Evolutionary conservation across 2,329 filamentous ascomycete genomes (phyloP).

Genomic region (Geosmithia flava): DNA sequence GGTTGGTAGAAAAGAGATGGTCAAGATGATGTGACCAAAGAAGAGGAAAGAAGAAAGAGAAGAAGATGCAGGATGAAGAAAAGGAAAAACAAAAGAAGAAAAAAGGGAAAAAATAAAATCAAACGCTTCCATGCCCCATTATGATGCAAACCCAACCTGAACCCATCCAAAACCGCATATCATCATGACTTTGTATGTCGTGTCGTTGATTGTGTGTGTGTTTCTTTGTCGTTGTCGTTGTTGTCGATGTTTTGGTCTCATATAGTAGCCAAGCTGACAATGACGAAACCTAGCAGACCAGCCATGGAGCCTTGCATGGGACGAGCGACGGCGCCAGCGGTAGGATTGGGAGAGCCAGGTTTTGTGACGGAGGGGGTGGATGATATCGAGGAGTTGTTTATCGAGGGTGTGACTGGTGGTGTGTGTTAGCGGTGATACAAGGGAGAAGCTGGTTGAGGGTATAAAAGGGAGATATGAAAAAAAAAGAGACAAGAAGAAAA

Average conservation of each 20-base stretch:
- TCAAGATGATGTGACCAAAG: background rate
- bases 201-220: too few relatives aligned
- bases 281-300: conserved; percentile 22
- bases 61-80: background rate
- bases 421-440: too few relatives aligned
- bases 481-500: background rate
- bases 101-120: background rate
- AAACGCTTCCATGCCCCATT: too few relatives aligned
- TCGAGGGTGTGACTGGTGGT: background rate
- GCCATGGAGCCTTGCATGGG: conserved; percentile 19
- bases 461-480: too few relatives aligned
- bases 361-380: conserved; percentile 9
- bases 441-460: too few relatives aligned
- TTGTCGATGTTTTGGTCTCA: conserved; percentile 5
- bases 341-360: conserved; percentile 12
- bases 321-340: conserved; percentile 17
- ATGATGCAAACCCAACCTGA: too few relatives aligned
- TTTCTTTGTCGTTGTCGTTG: too few relatives aligned
- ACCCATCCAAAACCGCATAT: too few relatives aligned
- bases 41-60: background rate
- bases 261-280: conserved; percentile 21
- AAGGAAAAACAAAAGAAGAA: background rate
- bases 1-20: too few relatives aligned
- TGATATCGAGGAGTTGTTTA: too few relatives aligned
- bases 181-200: too few relatives aligned